Conservation (phyloP, 2,329 filamentous ascomycete genomes). For the Alternaria alternata region DNA sequence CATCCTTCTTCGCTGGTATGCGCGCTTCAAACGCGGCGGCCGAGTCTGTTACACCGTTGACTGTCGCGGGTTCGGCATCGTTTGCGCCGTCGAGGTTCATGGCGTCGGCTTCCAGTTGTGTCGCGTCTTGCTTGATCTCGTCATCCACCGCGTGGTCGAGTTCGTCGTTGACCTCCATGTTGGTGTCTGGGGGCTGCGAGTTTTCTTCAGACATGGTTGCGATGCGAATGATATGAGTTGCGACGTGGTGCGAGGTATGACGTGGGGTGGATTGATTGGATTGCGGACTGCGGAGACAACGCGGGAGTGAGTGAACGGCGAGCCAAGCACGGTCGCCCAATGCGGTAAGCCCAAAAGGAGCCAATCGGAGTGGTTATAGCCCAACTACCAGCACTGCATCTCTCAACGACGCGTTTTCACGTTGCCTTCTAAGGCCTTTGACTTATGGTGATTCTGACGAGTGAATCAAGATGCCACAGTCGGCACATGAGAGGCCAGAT, state of each 20-base stretch:
- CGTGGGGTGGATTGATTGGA: slow-evolving; percentile 12
- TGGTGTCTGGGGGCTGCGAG: slow-evolving; percentile 39
- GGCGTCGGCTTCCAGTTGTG: slow-evolving; percentile 43
- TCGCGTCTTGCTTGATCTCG: slow-evolving; percentile 50
- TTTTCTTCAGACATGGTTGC: slow-evolving; percentile 45
- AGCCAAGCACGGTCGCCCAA: slow-evolving; percentile 16
- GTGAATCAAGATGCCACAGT: background rate
- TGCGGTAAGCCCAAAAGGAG: slow-evolving; percentile 1
- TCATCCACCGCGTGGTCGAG: slow-evolving; percentile 54
- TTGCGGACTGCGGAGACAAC: slow-evolving; percentile 23
- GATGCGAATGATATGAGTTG: slow-evolving; percentile 12
- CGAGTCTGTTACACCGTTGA: slow-evolving; percentile 53
- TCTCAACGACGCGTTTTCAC: background rate
- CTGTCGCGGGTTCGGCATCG: slow-evolving; percentile 42
- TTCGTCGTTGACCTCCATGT: slow-evolving; percentile 47
- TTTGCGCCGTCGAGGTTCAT: slow-evolving; percentile 55
- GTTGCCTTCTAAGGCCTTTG: background rate
- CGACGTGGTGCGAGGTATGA: slow-evolving; percentile 13
- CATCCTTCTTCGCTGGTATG: slow-evolving; percentile 85
- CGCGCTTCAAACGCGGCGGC: slow-evolving; percentile 65
- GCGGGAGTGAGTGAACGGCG: slow-evolving; percentile 23
- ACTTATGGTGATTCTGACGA: background rate
- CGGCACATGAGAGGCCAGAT: background rate
- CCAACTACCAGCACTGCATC: slow-evolving; percentile 2
- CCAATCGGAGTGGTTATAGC: slow-evolving; percentile 16